Base-by-base conservation (phyloP, 805 yeast species). In the Cephaloascus fragrans region DNA sequence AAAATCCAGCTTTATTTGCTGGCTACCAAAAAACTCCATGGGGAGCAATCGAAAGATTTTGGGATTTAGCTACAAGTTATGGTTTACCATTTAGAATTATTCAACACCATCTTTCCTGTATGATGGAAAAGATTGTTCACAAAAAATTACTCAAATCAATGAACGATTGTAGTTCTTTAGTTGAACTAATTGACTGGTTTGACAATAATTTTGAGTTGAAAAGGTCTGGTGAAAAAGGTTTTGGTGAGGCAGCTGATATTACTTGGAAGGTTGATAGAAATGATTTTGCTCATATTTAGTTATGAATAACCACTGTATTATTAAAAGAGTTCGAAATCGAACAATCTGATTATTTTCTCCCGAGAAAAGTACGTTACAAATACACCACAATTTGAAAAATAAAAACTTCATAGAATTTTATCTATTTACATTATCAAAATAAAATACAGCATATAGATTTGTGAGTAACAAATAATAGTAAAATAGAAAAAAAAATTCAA, bases 21-120 rank as follows among this genome's bases (percentile, higher is more conserved):
- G n/a, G n/a, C n/a, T n/a, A n/a, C 51, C 63, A 64, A 0, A 66
- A 62, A 38, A 81, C 96, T 2, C 96, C 97, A 2, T 93, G 97
- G 97, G 75, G 80, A 4, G 90, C 95, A 5, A 62, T 93, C 4
- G 98, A 93, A 56, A 66, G 68, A 42, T 84, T 90, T n/a, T 77
- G 88, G 83, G 80, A 85, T 50, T 76, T 80, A 46, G 74, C 84
- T 6, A 72, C 86, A 14, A 75, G 80, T 17, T 87, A 80, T 52
- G 97, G 96, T 0, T 63, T 88, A 40, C 97, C 95, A 2, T 90
- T 76, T 54, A 76, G 89, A 52, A 66, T 90, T 31, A 69, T 79
- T 3, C 96, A 87, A 56, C 96, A 90, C 52, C 97, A 90, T 59
- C 56, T 93, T 39, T 75, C 83, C 9, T 84, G 93, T 56, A 90